Base-by-base conservation (phyloP, 1,284 basidiomycete genomes). In the Hemileia vastatrix region DNA sequence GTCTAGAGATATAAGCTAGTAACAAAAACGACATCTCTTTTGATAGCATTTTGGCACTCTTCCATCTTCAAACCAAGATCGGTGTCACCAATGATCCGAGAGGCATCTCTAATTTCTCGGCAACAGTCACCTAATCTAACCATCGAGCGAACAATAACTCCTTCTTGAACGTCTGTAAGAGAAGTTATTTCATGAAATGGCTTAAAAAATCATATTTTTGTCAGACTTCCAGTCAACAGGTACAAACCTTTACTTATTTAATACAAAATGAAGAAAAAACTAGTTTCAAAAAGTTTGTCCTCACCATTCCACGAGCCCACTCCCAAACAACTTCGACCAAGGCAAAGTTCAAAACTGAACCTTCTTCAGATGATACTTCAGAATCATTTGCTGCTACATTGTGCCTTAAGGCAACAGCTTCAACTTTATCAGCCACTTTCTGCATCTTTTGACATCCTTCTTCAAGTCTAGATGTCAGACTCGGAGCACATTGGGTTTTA, bases 21-120 rank as follows among this genome's bases (percentile, higher is more conserved):
- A 44, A 56, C 65, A 54, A 74, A 74, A 43, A 72, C 65, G 36
- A 74, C 92, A 76, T 96, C 92, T 73, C 92, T 80, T 77, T 92
- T 92, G 72, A 98, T 96, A 74, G 88, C 86, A 19, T 85, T 83
- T 74, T 96, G 93, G 0, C 89, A 87, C 69, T 88, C 88, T 74
- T 97, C 94, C 90, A 98, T 97, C 78, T 98, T 98, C 75, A 88
- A 87, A 81, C 93, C 94, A 56, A 99, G 77, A 60, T 90, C 91
- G 11, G 87, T 86, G 76, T 98, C 95, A 4, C 95, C 95, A 66
- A 98, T 96, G 45, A 98, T 93, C 49, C 95, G 83, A 6, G 95
- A 94, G 3, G 94, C 94, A 76, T 99, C 95, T 69, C 93, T 79
- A 6, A 99, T 91, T 77, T 99, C 95, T 58, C 93, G 81, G 76